Conservation (phyloP, 495 filamentous ascomycete genomes). For the Penicillium cinerascens region DNA sequence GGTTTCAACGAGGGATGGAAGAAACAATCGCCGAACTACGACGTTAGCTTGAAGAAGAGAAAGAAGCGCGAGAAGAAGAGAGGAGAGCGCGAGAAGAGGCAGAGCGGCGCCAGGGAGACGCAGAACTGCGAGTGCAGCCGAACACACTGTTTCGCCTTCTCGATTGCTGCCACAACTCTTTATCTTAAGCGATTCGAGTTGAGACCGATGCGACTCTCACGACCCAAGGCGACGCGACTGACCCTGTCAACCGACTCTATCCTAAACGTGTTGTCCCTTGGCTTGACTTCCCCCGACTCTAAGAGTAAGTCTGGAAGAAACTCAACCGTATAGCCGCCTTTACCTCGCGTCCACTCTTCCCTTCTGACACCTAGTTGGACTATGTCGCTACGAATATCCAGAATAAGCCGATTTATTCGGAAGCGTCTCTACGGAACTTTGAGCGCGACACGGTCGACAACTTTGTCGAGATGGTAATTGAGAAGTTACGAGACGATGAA, state of each 20-base stretch:
- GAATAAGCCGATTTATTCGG: conserved; percentile 25
- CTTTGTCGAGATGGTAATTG: conserved; percentile 22
- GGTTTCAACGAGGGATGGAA: conserved; percentile 15
- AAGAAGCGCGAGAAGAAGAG: conserved; percentile 12
- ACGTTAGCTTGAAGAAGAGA: conserved; percentile 23
- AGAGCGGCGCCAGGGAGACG: conserved; percentile 8
- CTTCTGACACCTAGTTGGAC: not conserved
- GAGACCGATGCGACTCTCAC: conserved; percentile 27
- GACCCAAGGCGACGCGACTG: conserved; percentile 15
- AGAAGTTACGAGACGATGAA: conserved; percentile 24
- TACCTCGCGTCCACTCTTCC: not conserved
- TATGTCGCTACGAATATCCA: conserved; percentile 15
- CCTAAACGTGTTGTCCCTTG: conserved; percentile 7
- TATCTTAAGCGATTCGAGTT: conserved; percentile 25
- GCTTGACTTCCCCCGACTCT: conserved; percentile 17
- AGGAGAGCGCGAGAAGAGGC: conserved; percentile 9
- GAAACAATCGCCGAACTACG: conserved; percentile 24
- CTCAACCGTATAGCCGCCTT: not conserved
- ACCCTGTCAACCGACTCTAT: conserved; percentile 24
- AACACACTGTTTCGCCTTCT: conserved; percentile 23
- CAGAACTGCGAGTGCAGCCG: conserved; percentile 4
- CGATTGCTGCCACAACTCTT: conserved; percentile 19
- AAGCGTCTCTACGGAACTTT: conserved; percentile 24
- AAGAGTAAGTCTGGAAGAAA: conserved; percentile 19
- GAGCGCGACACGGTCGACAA: conserved; percentile 27